A percentile compares a stretch with the other conserved stretches of the same genome.
Evolutionary conservation across 495 filamentous ascomycete genomes (phyloP).

Genomic region (Neurospora terricola): DNA sequence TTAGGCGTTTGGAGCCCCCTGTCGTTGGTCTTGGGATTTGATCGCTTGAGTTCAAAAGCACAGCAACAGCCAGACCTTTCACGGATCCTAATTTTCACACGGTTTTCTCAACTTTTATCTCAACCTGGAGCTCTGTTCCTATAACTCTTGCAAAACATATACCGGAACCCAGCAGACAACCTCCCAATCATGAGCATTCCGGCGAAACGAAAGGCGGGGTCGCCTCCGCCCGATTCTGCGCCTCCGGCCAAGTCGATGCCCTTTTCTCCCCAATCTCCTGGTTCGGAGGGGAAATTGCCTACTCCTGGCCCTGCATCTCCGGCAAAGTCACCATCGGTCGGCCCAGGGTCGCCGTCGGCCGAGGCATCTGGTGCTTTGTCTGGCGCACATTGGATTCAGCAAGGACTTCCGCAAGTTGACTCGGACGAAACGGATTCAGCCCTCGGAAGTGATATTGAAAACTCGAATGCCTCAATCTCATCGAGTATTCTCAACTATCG

Average conservation of each 20-base stretch:
- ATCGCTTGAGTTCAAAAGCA: background rate
- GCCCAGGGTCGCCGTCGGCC: background rate
- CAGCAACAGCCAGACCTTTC: no score
- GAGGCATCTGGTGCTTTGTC: background rate
- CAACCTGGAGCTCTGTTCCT: background rate
- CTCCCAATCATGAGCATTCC: background rate
- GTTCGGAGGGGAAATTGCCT: background rate
- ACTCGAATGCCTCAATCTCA: constrained; percentile 31
- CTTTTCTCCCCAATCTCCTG: background rate
- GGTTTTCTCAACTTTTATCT: background rate
- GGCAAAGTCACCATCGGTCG: background rate
- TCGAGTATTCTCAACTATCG: constrained; percentile 35
- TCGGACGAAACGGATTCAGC: background rate
- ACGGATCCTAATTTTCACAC: no score
- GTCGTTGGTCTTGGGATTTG: background rate
- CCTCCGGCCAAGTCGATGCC: background rate
- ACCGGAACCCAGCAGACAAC: background rate
- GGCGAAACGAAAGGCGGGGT: background rate
- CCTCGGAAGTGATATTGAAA: background rate
- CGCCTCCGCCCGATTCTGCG: background rate
- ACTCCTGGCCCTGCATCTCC: background rate
- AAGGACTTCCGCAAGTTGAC: background rate
- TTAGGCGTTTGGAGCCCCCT: background rate
- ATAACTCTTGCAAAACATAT: background rate
- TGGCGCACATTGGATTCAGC: background rate